Evolutionary conservation across 805 yeast genomes (phyloP), one percentile per base, ranked within the genome.

Genomic region (Metschnikowia cerradonensis): DNA sequence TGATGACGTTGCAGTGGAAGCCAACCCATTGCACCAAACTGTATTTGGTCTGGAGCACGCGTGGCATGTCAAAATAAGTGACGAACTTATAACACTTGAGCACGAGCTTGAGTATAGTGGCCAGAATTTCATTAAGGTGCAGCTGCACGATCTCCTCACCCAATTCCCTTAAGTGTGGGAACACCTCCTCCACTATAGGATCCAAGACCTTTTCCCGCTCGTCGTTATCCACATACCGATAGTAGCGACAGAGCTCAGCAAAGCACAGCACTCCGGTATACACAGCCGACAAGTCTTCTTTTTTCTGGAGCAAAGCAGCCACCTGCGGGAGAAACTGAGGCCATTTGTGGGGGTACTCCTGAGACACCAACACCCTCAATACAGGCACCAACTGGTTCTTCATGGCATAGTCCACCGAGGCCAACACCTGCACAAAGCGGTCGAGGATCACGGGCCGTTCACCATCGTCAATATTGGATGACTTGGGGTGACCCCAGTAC

Each of bases 71-170:
- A 54, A 77, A 79, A 63, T 78, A 83, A 3, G 92, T 83, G 39
- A 83, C 83, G 64, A 84, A 87, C 65, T 91, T 91, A 74, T 83
- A 88, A 51, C 80, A 75, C 63, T 92, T 92, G 50, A 91, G 68
- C 19, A 88, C 76, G 55, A 85, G 73, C 57, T 86, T 86, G 41
- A 89, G 70, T 41, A 52, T 35, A 6, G 48, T 50, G 17, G 90
- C 91, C 7, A 66, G 54, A 26, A 66, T 54, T 49, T 73, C 78
- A 31, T 66, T 60, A 42, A 68, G 57, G 15, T 56, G 58, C 39
- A 52, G 49, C 17, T 44, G 57, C 75, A 72, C 55, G 19, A 57
- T 48, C 2, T 80, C 72, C 49, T 81, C 81, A 3, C 90, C 96
- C 49, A 90, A 81, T 32, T 71, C 71, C 41, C 90, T 68, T 46